Evolutionary conservation across 768 basidiomycete genomes (phyloP), one percentile per base, ranked within the genome.

Genomic region (Terana coerulea): DNA sequence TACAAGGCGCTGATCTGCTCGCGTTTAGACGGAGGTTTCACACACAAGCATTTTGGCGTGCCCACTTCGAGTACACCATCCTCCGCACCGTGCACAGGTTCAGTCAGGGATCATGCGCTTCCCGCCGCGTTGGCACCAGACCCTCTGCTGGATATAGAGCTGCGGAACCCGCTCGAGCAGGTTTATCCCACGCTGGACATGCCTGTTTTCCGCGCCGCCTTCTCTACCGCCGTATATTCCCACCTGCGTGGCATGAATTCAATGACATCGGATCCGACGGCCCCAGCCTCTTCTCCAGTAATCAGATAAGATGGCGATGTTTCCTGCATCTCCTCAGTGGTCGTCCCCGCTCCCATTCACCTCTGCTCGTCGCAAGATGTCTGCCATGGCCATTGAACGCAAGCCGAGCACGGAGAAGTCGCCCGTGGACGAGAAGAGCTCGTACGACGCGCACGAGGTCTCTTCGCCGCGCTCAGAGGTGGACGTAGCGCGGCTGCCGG

Each of bases 291-390:
- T 15, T 35, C 21, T 8, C 28, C 51, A 4, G n/a, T 46, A 24
- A 63, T 63, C 61, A 53, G 61, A 63, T 63, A 63, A 63, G 61
- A 63, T 63, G 61, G 47, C 51, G 30, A 17, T 15, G 28, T 22
- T 11, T 25, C 12, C 10, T 31, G 40, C 14, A 17, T 37, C 30
- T 31, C 33, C 28, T 51, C 53, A 46, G 48, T 51, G 44, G 40
- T 19, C 51, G 30, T 42, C 43, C 36, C 55, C 55, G 28, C 42
- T 44, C 30, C 53, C 41, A 29, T 21, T 19, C 39, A 14, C 25
- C 14, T 39, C 39, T 35, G 11, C 11, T 21, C 28, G 17, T 3
- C 37, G 10, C 39, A 8, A 43, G 10, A 30, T n/a, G n/a, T n/a
- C 21, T 19, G 30, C 44, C 25, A 56, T 60, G 61, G 48, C 59